phyloP scores from a whole-genome alignment of 352 stramenopile species.

The Pythium insidiosum region DNA sequence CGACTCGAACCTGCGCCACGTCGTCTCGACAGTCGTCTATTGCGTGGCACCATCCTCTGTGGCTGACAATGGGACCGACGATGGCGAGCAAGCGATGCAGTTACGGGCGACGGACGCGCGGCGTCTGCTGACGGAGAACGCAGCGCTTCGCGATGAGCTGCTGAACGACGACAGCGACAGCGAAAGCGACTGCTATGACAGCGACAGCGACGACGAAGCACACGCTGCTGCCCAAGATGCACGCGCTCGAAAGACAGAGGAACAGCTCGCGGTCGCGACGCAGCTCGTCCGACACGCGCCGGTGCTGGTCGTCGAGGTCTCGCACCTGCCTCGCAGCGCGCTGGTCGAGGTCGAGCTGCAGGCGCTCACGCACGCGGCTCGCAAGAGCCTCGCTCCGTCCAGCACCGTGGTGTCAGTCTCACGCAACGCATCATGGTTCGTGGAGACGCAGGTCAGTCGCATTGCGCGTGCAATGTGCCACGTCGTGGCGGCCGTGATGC shows the following conservation, averaged over 20 bases:
- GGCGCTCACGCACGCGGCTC: constrained; percentile 52
- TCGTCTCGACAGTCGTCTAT: constrained; percentile 62
- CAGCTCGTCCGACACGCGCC: constrained; percentile 41
- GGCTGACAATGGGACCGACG: no score
- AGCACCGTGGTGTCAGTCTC: neutral
- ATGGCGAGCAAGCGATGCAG: neutral
- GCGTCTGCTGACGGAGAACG: constrained; percentile 35
- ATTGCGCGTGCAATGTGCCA: constrained; percentile 47
- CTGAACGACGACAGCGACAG: constrained; percentile 63
- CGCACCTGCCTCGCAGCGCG: constrained; percentile 51
- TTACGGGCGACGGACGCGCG: neutral
- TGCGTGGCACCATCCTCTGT: constrained; percentile 10
- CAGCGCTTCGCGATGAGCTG: constrained; percentile 37
- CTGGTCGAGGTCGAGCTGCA: constrained; percentile 75
- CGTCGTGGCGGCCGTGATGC: constrained; percentile 17
- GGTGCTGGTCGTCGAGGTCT: constrained; percentile 58
- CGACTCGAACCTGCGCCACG: constrained; percentile 72
- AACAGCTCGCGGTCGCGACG: no score
- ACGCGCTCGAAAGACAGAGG: no score
- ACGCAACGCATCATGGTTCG: no score
- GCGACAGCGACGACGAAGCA: constrained; percentile 28
- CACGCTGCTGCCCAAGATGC: no score
- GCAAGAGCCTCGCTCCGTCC: constrained; percentile 43
- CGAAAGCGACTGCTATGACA: constrained; percentile 71
- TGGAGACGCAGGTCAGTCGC: constrained; percentile 25